These are phyloP conservation scores for Sclerotinia minor DNA, from an alignment of 2,329 filamentous ascomycete species.

Conservation along the genomic window DNA sequence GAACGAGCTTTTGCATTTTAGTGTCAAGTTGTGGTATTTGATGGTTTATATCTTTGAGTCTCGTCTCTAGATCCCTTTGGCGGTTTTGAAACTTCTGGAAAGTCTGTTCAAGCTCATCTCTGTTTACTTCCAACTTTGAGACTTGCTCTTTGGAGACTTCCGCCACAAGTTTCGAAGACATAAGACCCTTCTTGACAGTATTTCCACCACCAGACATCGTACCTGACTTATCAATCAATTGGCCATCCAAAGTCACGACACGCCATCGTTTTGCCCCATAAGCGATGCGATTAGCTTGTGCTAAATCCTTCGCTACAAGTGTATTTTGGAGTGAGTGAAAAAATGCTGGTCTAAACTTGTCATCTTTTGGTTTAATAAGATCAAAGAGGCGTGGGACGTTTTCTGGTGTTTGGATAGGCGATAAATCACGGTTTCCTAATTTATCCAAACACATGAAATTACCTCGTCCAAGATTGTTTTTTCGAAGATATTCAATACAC, in stretches of 20 bases:
- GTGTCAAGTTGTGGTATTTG: conserved; percentile 85
- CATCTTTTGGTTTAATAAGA: conserved; percentile 83
- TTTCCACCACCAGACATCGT: conserved; percentile 98
- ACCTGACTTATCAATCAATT: conserved; percentile 96
- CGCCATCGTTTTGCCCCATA: conserved; percentile 94
- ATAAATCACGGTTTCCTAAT: conserved; percentile 74
- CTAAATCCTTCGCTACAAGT: conserved; percentile 84
- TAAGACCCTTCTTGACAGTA: conserved; percentile 84
- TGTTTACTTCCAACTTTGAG: conserved; percentile 78
- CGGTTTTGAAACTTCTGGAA: conserved; percentile 84
- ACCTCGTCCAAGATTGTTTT: conserved; percentile 93
- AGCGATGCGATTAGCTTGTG: conserved; percentile 96
- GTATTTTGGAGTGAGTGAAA: conserved; percentile 96
- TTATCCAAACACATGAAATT: conserved; percentile 97
- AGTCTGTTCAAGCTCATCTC: conserved; percentile 78
- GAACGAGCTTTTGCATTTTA: conserved; percentile 82
- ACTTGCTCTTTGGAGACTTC: conserved; percentile 89
- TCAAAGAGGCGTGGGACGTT: conserved; percentile 91
- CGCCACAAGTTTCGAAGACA: conserved; percentile 93
- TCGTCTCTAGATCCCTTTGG: conserved; percentile 74
- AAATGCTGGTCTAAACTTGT: conserved; percentile 85
- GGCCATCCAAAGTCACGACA: conserved; percentile 91
- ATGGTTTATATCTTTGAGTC: conserved; percentile 69
- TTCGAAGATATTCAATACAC: conserved; percentile 95
- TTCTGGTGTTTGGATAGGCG: conserved; percentile 82